Conservation (phyloP, 768 basidiomycete species). For the Agrocybe praecox region DNA sequence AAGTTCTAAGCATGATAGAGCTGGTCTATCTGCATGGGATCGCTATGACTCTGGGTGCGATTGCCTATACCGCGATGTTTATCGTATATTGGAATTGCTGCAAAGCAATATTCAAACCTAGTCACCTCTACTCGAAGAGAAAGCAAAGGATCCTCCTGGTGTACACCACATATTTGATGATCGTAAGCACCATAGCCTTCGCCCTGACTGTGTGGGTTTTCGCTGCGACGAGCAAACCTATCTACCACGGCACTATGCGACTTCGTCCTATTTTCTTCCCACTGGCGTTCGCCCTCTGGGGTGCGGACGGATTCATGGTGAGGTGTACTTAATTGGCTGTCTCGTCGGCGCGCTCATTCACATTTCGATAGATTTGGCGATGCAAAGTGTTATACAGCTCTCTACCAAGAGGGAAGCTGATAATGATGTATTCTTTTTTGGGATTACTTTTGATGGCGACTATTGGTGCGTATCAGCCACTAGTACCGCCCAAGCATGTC, state of each 20-base stretch:
- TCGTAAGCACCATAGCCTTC: background rate
- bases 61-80: too few species aligned
- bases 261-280: background rate
- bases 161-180: background rate
- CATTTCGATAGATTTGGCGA: constrained; percentile 9
- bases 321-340: background rate
- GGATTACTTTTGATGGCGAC: background rate
- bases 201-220: background rate
- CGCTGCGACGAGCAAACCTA: background rate
- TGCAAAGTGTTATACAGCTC: background rate
- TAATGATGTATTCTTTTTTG: background rate
- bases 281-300: constrained; percentile 9
- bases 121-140: background rate
- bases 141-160: background rate
- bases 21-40: too few species aligned
- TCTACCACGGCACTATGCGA: background rate
- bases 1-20: too few species aligned
- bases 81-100: too few species aligned
- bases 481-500: too few species aligned
- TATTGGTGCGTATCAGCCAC: too few species aligned
- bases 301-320: constrained; percentile 15
- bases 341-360: background rate
- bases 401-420: background rate
- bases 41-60: too few species aligned
- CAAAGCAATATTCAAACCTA: too few species aligned